Evolutionary conservation across 2,329 filamentous ascomycete genomes (phyloP), one percentile per base, ranked within the genome.

Genomic region (Pestalotiopsis sp.): DNA sequence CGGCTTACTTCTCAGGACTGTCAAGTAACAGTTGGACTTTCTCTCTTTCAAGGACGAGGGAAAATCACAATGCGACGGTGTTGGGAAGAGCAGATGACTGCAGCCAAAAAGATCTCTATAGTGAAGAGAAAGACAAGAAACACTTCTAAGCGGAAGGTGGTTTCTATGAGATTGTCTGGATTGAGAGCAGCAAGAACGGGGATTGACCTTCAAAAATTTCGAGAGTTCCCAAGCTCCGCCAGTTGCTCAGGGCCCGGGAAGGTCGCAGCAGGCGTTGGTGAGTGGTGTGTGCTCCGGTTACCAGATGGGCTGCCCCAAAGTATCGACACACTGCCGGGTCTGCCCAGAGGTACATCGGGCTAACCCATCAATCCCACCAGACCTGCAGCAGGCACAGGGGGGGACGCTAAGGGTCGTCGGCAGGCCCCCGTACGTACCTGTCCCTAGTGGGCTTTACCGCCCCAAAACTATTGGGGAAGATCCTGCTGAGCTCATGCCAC

Each of bases 381-480:
- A 27, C 23, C 57, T 72, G 70, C 57, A 59, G 57, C 57, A 52
- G n/a, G 25, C 20, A 36, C 25, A 62, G 59, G 72, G 31, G 27
- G 31, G 71, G 70, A 69, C 71, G 71, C 73, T 77, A 76, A 66
- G 70, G 67, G 20, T 20, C 45, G 67, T 49, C 70, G 67, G 72
- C 60, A 71, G 68, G 13, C 59, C 59, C 59, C 45, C 31, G 31
- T 36, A 36, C 31, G 59, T 62, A 62, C 59, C 59, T 62, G 31
- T 41, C 23, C 45, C 49, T 27, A 58, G 36, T 59, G 13, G 7
- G 68, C 63, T 58, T 65, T 70, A 74, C 71, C 70, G 66, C 69
- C 66, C 73, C 74, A 76, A 75, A 77, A 76, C 72, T 73, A 72
- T 77, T 77, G 76, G 77, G 64, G 75, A 74, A 72, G 72, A 74